Evolutionary conservation across 208 protist species (phyloP).

Genomic region (Leishmania martiniquensis): DNA sequence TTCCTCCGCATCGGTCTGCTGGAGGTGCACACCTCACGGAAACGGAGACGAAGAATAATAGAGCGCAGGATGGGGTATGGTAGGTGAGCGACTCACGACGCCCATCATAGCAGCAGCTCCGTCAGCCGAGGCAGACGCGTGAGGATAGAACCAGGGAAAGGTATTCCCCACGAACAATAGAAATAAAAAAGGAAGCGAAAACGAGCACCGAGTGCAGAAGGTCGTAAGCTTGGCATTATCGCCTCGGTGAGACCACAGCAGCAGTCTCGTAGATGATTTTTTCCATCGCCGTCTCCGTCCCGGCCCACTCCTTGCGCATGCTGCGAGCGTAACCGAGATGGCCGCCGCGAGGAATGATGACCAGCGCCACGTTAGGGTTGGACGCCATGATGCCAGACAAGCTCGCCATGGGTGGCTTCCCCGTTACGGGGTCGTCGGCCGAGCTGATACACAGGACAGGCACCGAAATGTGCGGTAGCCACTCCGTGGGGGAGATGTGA

Average conservation of each 20-base stretch:
- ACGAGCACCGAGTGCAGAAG: not conserved
- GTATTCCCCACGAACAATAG: not conserved
- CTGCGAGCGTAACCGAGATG: conserved; percentile 63
- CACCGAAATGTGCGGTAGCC: conserved; percentile 48
- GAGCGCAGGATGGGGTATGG: not conserved
- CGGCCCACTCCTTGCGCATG: conserved; percentile 43
- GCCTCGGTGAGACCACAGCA: conserved; percentile 10
- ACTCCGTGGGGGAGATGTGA: conserved; percentile 48
- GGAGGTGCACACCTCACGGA: not conserved
- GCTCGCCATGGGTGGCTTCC: conserved; percentile 29
- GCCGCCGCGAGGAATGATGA: conserved; percentile 55
- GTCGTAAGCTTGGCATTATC: not conserved
- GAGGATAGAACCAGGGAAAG: not conserved
- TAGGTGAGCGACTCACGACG: not conserved
- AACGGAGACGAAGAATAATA: not conserved
- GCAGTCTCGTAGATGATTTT: conserved; percentile 27
- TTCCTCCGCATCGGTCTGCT: not conserved
- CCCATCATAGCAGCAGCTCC: not conserved
- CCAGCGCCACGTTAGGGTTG: conserved; percentile 45
- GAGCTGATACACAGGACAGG: conserved; percentile 68
- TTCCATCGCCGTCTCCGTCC: conserved; percentile 47
- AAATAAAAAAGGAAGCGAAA: not conserved
- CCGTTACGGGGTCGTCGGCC: conserved; percentile 63
- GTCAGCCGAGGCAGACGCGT: not conserved
- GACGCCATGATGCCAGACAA: conserved; percentile 35